Conservation (phyloP, 1,284 basidiomycete genomes). For the Trametes hirsuta region DNA sequence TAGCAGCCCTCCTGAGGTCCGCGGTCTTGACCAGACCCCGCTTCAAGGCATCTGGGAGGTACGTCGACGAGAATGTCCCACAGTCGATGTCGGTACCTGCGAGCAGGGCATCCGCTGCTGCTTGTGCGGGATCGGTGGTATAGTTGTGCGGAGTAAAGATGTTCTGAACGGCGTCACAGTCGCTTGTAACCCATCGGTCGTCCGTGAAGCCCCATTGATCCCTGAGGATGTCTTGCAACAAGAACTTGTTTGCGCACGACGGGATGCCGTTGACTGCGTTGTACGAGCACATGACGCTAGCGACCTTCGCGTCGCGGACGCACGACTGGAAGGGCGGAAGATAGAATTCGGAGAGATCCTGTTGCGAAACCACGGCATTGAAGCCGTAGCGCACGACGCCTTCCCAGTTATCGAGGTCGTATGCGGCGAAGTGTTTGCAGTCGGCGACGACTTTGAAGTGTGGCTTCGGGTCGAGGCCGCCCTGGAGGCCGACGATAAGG, state of each 20-base stretch:
- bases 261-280: conserved; percentile 63
- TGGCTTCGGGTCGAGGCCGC: conserved; percentile 53
- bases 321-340: conserved; percentile 58
- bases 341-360: conserved; percentile 60
- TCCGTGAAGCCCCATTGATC: conserved; percentile 55
- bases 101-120: conserved; percentile 52
- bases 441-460: conserved; percentile 55
- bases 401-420: conserved; percentile 59
- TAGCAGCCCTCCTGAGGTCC: conserved; percentile 47
- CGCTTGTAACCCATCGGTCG: conserved; percentile 53
- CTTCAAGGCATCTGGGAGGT: conserved; percentile 51
- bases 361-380: conserved; percentile 54
- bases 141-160: conserved; percentile 54
- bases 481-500: conserved; percentile 56
- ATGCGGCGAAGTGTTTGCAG: conserved; percentile 62
- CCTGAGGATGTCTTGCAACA: conserved; percentile 54
- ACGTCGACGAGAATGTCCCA: conserved; percentile 47
- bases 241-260: conserved; percentile 53
- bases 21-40: conserved; percentile 47
- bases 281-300: conserved; percentile 62
- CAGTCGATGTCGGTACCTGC: conserved; percentile 62
- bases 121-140: conserved; percentile 45
- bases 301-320: conserved; percentile 60
- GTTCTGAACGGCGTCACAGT: conserved; percentile 45
- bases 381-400: conserved; percentile 51